Base-by-base conservation (phyloP, 139 green algal species). In the Picocystis salinarum region DNA sequence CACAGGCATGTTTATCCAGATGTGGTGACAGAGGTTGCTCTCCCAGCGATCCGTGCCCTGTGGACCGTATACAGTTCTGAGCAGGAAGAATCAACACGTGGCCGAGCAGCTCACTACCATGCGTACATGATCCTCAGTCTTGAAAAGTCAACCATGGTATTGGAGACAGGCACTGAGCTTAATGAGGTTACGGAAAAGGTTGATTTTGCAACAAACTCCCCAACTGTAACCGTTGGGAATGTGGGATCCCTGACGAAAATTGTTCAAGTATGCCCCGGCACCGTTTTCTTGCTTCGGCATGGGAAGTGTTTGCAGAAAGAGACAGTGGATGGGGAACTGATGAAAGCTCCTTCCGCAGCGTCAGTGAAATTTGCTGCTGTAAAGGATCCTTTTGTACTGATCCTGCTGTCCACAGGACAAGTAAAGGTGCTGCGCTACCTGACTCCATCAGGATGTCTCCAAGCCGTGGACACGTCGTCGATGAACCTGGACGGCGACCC, bases 101-200 rank as follows among this genome's bases (percentile, higher is more conserved):
- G 22, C 15, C 28, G 12, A 47, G 13, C 31, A 26, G 7, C 13
- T 39, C 39, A 46, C 12, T 58, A 76, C 53, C 76, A 93, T 39
- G 57, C 73, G 0, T 86, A 75, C 51, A 51, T 93, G 33, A 50
- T 93, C 31, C 40, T 92, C 27, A 73, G 55, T 31, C 51, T 73
- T 20, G 37, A 34, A 7, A 30, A 24, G 3, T 12, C 22, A 2
- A 86, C 75, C 26, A 79, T 75, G 61, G 65, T 93, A 41, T 46
- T 93, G 42, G 55, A 70, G 22, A 71, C 67, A 1, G 69, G 66
- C 0, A 66, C 79, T 3, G 64, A 76, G 46, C 59, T 93, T 27
- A 11, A 65, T 6, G 76, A 92, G 46, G 49, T 91, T 3, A 71
- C 40, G 3, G 33, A 50, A 12, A 34, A 26, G 1, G 58, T 61